Base-by-base conservation (phyloP, 2,329 filamentous ascomycete species). In the Metarhizium sp. region DNA sequence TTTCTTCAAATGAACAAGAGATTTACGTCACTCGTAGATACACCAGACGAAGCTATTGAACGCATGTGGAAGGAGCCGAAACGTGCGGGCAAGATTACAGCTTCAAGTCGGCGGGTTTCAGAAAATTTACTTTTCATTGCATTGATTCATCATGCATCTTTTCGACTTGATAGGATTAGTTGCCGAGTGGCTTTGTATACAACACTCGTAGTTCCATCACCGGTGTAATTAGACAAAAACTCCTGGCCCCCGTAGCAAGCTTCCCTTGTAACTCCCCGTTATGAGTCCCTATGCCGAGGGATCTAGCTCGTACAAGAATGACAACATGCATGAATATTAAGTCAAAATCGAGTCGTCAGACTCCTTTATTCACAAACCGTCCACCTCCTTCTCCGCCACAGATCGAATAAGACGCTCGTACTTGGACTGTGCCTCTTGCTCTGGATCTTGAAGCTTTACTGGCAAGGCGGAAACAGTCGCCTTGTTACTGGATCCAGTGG, bases 341-440 rank as follows among this genome's bases (percentile, higher is more conserved):
- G 18, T 20, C n/a, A 6, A 45, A 45, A 20, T 20, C 6, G n/a
- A 6, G n/a, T 11, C 42, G 6, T 16, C 14, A 20, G n/a, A 42
- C 2, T 25, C 18, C n/a, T 42, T 20, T 13, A 11, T 42, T 63
- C 49, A 64, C 46, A 60, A 46, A 25, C 54, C 55, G 47, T 64
- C 65, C 13, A 59, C 58, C 25, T 73, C 66, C 55, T 69, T 72
- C 13, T 68, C 67, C 3, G 68, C 64, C 16, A 71, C 67, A 1
- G 71, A 69, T 51, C 65, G 66, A 50, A 73, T 70, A 48, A 73
- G 62, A 43, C 70, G 69, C 55, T 67, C 66, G 38, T 73, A 73
- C 47, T 63, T 67, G 20, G 64, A 58, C 57, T 72, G 67, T 20
- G 61, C 63, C 56, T 71, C 67, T 34, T 70, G 64, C 57, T 73